Evolutionary conservation across 129 eudicot species (phyloP).

Genomic region (Kitagawia praeruptora): DNA sequence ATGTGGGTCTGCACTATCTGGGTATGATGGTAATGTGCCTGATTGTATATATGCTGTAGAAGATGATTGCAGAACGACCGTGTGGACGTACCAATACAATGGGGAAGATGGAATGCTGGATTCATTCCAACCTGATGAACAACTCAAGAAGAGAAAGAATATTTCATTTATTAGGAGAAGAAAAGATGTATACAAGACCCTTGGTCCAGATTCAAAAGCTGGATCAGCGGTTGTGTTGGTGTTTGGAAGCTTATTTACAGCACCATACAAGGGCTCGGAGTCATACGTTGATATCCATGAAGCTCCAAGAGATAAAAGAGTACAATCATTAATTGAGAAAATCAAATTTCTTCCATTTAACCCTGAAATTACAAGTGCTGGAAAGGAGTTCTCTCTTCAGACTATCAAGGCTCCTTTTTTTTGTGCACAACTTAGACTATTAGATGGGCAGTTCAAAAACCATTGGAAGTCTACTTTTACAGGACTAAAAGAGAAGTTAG

Average conservation of each 20-base stretch:
- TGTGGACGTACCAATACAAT: conserved; percentile 64
- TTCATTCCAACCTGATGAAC: conserved; percentile 89
- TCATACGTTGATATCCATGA: conserved; percentile 75
- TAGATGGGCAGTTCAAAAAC: conserved; percentile 97
- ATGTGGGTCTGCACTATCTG: conserved; percentile 76
- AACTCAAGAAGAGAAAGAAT: conserved; percentile 66
- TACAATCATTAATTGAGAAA: conserved; percentile 52
- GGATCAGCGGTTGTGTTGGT: conserved; percentile 52
- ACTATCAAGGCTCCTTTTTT: conserved; percentile 60
- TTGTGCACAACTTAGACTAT: conserved; percentile 87
- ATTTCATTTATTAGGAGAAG: conserved; percentile 61
- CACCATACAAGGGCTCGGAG: conserved; percentile 80
- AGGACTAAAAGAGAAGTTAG: conserved; percentile 52
- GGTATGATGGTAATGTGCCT: conserved; percentile 29
- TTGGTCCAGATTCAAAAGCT: conserved; percentile 68
- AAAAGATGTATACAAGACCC: conserved; percentile 55
- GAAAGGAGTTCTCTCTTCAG: conserved; percentile 49
- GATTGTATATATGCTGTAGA: conserved; percentile 68
- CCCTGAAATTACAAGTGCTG: conserved; percentile 62
- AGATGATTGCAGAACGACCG: conserved; percentile 83
- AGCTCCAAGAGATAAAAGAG: conserved; percentile 55
- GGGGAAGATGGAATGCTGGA: conserved; percentile 58
- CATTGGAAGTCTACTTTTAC: conserved; percentile 65
- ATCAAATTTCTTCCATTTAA: conserved; percentile 77
- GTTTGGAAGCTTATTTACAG: conserved; percentile 77